These are phyloP conservation scores for Myochromella boudieri DNA, from an alignment of 768 basidiomycete species.

Conservation along the genomic window DNA sequence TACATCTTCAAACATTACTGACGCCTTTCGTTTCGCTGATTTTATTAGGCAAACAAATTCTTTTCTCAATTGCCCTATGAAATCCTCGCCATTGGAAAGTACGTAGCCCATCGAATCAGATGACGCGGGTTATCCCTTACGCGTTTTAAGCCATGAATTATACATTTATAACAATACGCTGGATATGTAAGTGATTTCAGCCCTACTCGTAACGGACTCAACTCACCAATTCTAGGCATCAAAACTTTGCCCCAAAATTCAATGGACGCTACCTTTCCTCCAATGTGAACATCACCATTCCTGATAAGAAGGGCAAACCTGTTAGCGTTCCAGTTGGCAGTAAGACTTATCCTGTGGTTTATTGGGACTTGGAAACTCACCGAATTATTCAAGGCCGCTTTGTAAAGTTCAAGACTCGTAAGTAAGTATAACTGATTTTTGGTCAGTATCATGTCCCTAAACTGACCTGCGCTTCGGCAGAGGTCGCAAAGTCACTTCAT, in stretches of 20 bases:
- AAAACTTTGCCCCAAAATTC: constrained; percentile 62
- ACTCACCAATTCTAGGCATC: constrained; percentile 38
- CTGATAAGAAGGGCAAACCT: constrained; percentile 37
- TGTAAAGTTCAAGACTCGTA: constrained; percentile 70
- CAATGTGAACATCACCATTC: constrained; percentile 79
- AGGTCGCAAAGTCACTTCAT: constrained; percentile 72
- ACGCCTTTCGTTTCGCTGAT: not conserved
- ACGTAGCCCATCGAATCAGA: constrained; percentile 22
- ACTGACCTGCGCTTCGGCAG: constrained; percentile 20
- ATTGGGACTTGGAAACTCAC: too few relatives aligned
- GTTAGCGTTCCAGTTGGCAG: constrained; percentile 39
- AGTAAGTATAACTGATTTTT: constrained; percentile 39
- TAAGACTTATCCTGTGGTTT: constrained; percentile 15
- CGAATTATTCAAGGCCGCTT: too few relatives aligned
- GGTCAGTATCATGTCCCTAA: not conserved
- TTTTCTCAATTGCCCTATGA: constrained; percentile 77
- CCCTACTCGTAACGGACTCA: not conserved
- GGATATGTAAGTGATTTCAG: constrained; percentile 52
- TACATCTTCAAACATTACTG: not conserved
- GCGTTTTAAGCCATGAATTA: constrained; percentile 67
- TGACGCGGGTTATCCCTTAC: not conserved
- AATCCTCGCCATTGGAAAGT: constrained; percentile 83
- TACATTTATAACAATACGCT: constrained; percentile 66
- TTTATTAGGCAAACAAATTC: constrained; percentile 67
- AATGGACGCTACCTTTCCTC: constrained; percentile 78